Conservation (phyloP, 352 stramenopile species). For the Globisporangium spinosum region DNA sequence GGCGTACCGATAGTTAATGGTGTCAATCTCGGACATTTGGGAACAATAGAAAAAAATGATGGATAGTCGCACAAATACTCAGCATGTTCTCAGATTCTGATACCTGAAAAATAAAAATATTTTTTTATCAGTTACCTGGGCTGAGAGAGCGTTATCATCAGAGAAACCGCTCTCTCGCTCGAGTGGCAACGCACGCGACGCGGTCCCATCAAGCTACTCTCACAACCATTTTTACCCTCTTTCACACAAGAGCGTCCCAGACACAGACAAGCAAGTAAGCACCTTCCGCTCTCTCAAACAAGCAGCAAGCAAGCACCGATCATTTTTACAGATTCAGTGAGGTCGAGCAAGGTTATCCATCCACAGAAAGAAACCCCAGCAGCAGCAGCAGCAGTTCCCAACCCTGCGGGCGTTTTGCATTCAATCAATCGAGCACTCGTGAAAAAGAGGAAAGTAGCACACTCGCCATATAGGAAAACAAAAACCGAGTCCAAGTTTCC, state of each 20-base stretch:
- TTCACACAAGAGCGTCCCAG: constrained; percentile 1
- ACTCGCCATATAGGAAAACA: neutral
- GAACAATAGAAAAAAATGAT: too few species aligned
- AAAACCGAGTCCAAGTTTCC: neutral
- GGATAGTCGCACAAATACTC: too few species aligned
- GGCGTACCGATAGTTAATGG: too few species aligned
- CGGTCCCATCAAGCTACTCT: neutral
- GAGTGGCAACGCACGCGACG: neutral
- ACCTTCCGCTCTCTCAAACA: neutral
- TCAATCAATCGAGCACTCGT: neutral
- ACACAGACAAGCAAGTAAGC: neutral
- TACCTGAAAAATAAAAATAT: too few species aligned
- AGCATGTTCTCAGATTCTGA: too few species aligned
- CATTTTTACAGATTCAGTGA: neutral
- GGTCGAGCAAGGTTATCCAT: neutral
- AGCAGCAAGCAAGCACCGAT: neutral
- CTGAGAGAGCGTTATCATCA: neutral
- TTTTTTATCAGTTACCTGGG: too few species aligned
- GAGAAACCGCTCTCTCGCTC: neutral
- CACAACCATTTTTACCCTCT: neutral
- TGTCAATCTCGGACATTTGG: too few species aligned
- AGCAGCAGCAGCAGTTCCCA: neutral
- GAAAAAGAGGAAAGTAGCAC: neutral
- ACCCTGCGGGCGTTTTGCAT: neutral
- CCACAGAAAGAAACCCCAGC: neutral